phyloP scores from a whole-genome alignment of 805 yeast genomes.

The Komagataella pseudopastoris region DNA sequence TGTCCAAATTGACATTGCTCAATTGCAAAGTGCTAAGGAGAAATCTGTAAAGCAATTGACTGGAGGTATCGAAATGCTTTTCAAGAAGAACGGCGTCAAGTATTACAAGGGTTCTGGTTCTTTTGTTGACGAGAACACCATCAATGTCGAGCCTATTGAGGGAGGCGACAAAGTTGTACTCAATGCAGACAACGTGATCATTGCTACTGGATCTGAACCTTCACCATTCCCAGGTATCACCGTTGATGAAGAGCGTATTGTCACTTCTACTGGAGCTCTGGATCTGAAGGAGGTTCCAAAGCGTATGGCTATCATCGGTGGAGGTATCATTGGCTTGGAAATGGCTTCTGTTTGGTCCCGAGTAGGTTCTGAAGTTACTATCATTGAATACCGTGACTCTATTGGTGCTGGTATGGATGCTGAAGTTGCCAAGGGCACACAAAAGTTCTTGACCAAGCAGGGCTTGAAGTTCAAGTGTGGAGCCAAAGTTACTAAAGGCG shows the following conservation, averaged over 20 bases:
- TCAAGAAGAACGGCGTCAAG: conserved; percentile 90
- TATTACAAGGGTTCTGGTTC: conserved; percentile 92
- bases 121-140: conserved; percentile 65
- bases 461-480: conserved; percentile 88
- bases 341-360: conserved; percentile 98
- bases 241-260: conserved; percentile 94
- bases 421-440: conserved; percentile 84
- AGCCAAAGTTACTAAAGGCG: conserved; percentile 82
- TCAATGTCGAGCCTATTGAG: conserved; percentile 76
- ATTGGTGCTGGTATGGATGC: conserved; percentile 98
- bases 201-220: conserved; percentile 98
- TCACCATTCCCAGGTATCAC: conserved; percentile 98
- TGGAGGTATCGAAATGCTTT: conserved; percentile 85
- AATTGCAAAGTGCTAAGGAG: conserved; percentile 87
- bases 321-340: conserved; percentile 98
- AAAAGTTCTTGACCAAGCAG: conserved; percentile 85
- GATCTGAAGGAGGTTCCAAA: conserved; percentile 84
- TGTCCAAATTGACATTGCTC: conserved; percentile 59
- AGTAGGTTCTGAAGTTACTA: conserved; percentile 90
- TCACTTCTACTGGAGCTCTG: conserved; percentile 88
- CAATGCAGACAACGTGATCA: conserved; percentile 76
- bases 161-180: conserved; percentile 64
- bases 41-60: conserved; percentile 82
- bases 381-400: conserved; percentile 78
- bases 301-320: conserved; percentile 87